These are phyloP conservation scores for Dactylellina haptotyla DNA, from an alignment of 2,329 filamentous ascomycete species.

Conservation along the genomic window DNA sequence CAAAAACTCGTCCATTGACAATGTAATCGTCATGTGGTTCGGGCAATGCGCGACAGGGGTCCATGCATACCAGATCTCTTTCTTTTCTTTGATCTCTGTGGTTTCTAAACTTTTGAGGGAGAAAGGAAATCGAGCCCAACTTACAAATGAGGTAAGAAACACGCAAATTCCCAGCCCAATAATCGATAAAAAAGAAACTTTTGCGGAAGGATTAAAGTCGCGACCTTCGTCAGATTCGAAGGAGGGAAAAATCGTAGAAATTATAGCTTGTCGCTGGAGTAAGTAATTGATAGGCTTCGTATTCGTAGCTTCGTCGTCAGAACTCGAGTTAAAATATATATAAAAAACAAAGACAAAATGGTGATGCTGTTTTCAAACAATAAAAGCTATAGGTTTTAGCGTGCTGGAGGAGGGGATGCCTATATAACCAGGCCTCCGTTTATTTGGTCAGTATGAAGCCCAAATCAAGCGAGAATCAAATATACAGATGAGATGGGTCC, in stretches of 20 bases:
- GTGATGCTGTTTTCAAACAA: slow-evolving; percentile 9
- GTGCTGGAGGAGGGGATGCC: slow-evolving; percentile 16
- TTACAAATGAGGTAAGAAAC: too few species aligned
- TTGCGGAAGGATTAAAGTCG: too few species aligned
- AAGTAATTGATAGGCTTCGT: not conserved
- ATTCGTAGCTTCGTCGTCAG: slow-evolving; percentile 45
- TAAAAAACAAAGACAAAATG: not conserved
- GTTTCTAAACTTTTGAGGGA: not conserved
- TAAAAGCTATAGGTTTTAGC: slow-evolving; percentile 27
- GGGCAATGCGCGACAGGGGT: slow-evolving; percentile 39
- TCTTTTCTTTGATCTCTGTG: not conserved
- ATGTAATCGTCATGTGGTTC: slow-evolving; percentile 27
- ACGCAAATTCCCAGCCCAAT: too few species aligned
- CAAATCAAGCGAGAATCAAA: slow-evolving; percentile 14
- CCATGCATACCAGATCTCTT: slow-evolving; percentile 5
- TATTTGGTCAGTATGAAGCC: slow-evolving; percentile 18
- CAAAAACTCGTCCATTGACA: not conserved
- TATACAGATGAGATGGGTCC: slow-evolving; percentile 14
- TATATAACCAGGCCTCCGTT: slow-evolving; percentile 9
- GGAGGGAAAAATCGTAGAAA: not conserved
- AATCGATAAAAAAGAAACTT: too few species aligned
- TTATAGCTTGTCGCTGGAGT: not conserved
- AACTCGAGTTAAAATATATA: not conserved
- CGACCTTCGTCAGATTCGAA: not conserved
- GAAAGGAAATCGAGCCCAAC: not conserved